Percentiles rank a stretch among this genome's conserved stretches.
Evolutionary conservation across 2,329 filamentous ascomycete genomes (phyloP).

Genomic region (Ceratocystiopsis sp.): DNA sequence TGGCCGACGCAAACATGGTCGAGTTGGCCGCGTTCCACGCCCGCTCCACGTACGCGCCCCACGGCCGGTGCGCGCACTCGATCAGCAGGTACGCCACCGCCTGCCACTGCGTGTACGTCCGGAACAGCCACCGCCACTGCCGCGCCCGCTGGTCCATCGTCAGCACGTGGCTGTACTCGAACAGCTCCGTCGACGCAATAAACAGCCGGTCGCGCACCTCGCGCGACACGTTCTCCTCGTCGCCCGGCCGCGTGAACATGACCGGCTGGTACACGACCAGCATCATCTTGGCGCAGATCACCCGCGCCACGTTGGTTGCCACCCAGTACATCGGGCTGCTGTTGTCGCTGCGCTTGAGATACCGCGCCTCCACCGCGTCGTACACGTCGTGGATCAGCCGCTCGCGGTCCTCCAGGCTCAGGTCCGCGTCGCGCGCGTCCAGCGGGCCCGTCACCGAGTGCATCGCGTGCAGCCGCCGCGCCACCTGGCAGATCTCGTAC

Average conservation of each 20-base stretch:
- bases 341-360: conserved; percentile 32
- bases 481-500: conserved; percentile 25
- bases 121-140: conserved; percentile 41
- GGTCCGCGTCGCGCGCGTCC: conserved; percentile 15
- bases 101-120: conserved; percentile 43
- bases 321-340: conserved; percentile 31
- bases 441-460: conserved; percentile 16
- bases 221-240: conserved; percentile 18
- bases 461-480: conserved; percentile 21
- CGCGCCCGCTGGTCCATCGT: conserved; percentile 29
- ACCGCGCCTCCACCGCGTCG: conserved; percentile 32
- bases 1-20: conserved; percentile 11
- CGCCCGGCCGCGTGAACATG: conserved; percentile 22
- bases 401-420: conserved; percentile 26
- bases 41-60: conserved; percentile 16
- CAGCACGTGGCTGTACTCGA: conserved; percentile 38
- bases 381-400: conserved; percentile 16
- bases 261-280: conserved; percentile 36
- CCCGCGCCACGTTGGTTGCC: conserved; percentile 27
- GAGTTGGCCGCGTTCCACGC: conserved; percentile 15
- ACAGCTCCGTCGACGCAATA: conserved; percentile 33
- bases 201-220: conserved; percentile 23
- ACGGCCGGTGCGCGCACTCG: conserved; percentile 28
- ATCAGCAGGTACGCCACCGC: conserved; percentile 39
- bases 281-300: conserved; percentile 36